Percentiles rank a stretch among this genome's conserved stretches.
phyloP scores from a whole-genome alignment of 257 asterid genomes.

The Capsicum baccatum region DNA sequence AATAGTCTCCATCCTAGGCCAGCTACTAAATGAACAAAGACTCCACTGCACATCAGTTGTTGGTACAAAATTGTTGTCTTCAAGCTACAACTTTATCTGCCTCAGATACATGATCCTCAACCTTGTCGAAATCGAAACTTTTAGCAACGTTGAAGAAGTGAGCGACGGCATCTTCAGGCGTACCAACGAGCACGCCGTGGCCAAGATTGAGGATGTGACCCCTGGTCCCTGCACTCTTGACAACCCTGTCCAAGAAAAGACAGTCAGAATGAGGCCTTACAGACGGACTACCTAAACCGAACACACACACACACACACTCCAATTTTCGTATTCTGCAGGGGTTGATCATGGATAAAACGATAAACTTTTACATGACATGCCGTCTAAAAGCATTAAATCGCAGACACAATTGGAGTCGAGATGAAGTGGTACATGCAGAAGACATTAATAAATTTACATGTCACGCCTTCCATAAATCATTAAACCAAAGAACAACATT shows the following conservation, averaged over 20 bases:
- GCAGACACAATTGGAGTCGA: background rate
- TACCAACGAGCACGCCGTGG: constrained; percentile 95
- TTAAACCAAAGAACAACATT: background rate
- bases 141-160: constrained; percentile 85
- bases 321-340: background rate
- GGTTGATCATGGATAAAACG: background rate
- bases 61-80: constrained; percentile 39
- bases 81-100: constrained; percentile 54
- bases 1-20: background rate
- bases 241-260: constrained; percentile 64
- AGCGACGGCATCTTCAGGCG: constrained; percentile 92
- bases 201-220: constrained; percentile 95
- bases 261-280: too few species aligned
- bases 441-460: too few species aligned
- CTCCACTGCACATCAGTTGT: background rate
- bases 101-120: constrained; percentile 39
- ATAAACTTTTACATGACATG: background rate
- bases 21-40: background rate
- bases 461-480: background rate
- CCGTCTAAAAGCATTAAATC: background rate
- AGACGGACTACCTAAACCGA: too few species aligned
- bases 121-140: constrained; percentile 57
- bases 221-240: constrained; percentile 69
- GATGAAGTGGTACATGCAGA: too few species aligned
- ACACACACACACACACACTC: too few species aligned